Percentiles rank a stretch among this genome's conserved stretches.
phyloP scores from a whole-genome alignment of 129 eudicot species.

The Arctium lappa region DNA sequence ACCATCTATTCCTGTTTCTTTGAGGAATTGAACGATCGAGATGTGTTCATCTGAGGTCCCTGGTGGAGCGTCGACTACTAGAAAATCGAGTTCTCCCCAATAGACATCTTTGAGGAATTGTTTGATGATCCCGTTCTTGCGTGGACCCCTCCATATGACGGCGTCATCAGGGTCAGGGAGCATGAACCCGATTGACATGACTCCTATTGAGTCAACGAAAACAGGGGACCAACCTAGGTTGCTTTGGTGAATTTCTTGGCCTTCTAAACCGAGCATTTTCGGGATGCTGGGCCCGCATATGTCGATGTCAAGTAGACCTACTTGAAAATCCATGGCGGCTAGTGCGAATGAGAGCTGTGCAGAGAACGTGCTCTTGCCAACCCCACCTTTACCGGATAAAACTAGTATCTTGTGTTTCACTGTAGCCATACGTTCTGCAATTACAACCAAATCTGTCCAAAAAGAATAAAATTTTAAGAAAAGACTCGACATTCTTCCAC shows the following conservation, averaged over 20 bases:
- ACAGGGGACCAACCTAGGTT: slow-evolving; percentile 96
- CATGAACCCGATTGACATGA: slow-evolving; percentile 97
- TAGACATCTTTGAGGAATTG: slow-evolving; percentile 81
- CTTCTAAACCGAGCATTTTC: slow-evolving; percentile 93
- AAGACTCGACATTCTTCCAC: neutral
- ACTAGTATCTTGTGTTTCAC: slow-evolving; percentile 92
- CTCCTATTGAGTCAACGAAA: slow-evolving; percentile 87
- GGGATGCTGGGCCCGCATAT: slow-evolving; percentile 98
- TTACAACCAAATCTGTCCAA: slow-evolving; percentile 64
- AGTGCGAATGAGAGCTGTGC: slow-evolving; percentile 86
- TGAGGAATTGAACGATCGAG: slow-evolving; percentile 75
- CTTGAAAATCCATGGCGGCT: slow-evolving; percentile 84
- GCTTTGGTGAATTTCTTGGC: slow-evolving; percentile 87
- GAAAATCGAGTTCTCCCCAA: slow-evolving; percentile 93
- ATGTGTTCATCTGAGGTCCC: slow-evolving; percentile 98
- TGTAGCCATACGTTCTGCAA: slow-evolving; percentile 87
- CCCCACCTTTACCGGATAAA: slow-evolving; percentile 91
- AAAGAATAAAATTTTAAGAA: neutral
- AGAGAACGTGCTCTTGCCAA: slow-evolving; percentile 96
- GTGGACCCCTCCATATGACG: slow-evolving; percentile 90
- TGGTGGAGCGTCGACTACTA: slow-evolving; percentile 91
- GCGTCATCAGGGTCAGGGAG: slow-evolving; percentile 94
- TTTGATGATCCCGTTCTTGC: slow-evolving; percentile 83
- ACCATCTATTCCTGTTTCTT: slow-evolving; percentile 85
- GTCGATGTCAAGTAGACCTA: slow-evolving; percentile 87